Base-by-base conservation (phyloP, 768 basidiomycete species). In the Rhodosporidiobolus odoratus region DNA sequence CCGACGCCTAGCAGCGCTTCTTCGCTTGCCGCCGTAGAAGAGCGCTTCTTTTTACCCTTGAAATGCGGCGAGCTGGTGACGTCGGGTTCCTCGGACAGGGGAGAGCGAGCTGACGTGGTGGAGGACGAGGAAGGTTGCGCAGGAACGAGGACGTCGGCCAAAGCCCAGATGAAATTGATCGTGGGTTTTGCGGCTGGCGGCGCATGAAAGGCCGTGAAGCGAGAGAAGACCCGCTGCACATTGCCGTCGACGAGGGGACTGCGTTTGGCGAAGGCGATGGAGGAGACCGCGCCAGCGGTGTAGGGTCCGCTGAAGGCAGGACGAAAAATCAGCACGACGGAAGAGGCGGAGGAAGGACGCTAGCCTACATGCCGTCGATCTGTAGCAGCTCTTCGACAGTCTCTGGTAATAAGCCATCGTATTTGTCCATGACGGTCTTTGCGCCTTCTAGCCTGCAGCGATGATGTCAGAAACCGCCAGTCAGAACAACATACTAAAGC, bases 201-300 rank as follows among this genome's bases (percentile, higher is more conserved):
- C 0, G 90, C 88, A 78, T 95, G 86, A 6, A 96, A 80, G 1
- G 91, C 91, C 38, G 96, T 82, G 47, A 96, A 79, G 48, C 66
- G 66, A 34, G 58, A 62, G 23, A 74, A 40, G 23, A 76, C 68
- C 37, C 69, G 54, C 25, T 54, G 62, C 10, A 77, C 67, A 66
- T 71, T 75, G 16, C 62, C 21, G 83, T 91, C 79, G 77, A 94
- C 93, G 63, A 92, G 91, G 25, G 94, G 90, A 13, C 85, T 89
- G 64, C 84, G 84, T 70, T 90, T 85, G 57, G 89, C 89, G 77
- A 92, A 94, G 1, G 92, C 91, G 79, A 96, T 96, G 4, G 90
- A 92, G 60, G 78, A 79, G 43, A 83, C 82, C 23, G 82, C 82
- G 25, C 82, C 81, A 68, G 76, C 72, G 1, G 74, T 69, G 48